A percentile compares a stretch with the other conserved stretches of the same genome.
Evolutionary conservation across 2,329 filamentous ascomycete species (phyloP).

Genomic region (Paecilomyces fulvus): DNA sequence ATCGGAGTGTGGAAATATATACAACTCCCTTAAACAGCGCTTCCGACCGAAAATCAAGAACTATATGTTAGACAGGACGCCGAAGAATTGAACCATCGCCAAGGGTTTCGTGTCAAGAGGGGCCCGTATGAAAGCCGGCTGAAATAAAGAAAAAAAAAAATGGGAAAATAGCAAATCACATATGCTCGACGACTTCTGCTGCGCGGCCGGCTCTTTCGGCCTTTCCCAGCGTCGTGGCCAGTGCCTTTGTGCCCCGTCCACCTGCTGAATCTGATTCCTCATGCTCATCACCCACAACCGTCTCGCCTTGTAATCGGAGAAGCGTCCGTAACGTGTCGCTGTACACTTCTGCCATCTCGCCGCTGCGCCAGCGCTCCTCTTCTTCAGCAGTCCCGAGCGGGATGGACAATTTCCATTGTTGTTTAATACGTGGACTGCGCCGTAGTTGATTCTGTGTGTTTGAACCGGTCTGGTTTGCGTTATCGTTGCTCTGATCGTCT

Average conservation of each 20-base stretch:
- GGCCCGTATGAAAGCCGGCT: neutral
- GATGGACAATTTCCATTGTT: conserved; percentile 23
- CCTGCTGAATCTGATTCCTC: conserved; percentile 1
- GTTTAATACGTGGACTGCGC: conserved; percentile 3
- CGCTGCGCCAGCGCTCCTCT: conserved; percentile 30
- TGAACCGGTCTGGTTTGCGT: neutral
- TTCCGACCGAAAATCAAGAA: neutral
- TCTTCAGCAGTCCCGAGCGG: conserved; percentile 26
- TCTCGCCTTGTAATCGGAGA: conserved; percentile 31
- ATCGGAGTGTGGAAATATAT: too few relatives aligned
- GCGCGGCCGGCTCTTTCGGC: conserved; percentile 37
- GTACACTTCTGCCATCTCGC: conserved; percentile 36
- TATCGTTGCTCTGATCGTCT: neutral
- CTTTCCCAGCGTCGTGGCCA: conserved; percentile 40
- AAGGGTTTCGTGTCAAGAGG: neutral
- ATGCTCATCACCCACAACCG: conserved; percentile 9
- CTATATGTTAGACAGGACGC: neutral
- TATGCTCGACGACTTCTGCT: conserved; percentile 40
- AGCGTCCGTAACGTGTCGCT: conserved; percentile 31
- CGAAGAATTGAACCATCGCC: neutral
- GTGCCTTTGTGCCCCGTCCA: conserved; percentile 18
- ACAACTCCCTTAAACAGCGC: too few relatives aligned
- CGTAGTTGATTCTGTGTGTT: neutral
- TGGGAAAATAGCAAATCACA: conserved; percentile 17
- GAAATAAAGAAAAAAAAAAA: neutral